These are phyloP conservation scores for Brasenia schreberi DNA, from an alignment of 164 flowering plant species.

Conservation along the genomic window DNA sequence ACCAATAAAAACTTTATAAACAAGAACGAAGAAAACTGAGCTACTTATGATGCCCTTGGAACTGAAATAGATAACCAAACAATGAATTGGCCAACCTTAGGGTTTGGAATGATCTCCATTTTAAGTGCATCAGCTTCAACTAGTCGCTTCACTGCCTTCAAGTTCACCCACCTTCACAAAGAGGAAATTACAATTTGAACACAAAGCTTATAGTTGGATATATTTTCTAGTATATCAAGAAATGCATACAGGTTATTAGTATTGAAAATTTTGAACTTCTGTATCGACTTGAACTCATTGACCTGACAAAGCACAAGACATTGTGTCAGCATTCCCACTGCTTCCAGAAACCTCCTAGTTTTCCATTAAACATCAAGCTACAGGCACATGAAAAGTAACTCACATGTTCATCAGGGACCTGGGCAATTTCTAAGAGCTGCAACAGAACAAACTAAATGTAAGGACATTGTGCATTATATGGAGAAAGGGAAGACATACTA, in stretches of 20 bases:
- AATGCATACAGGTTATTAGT: slow-evolving; percentile 76
- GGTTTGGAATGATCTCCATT: slow-evolving; percentile 98
- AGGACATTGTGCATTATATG: background rate
- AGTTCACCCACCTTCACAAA: slow-evolving; percentile 81
- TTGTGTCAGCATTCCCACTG: background rate
- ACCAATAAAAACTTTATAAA: background rate
- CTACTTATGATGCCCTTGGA: background rate
- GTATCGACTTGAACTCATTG: slow-evolving; percentile 79
- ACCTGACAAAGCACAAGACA: slow-evolving; percentile 29
- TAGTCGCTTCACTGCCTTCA: slow-evolving; percentile 88
- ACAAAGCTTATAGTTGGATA: background rate
- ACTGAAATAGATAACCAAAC: slow-evolving; percentile 1
- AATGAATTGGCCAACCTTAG: slow-evolving; percentile 37
- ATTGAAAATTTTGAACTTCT: slow-evolving; percentile 95
- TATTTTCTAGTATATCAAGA: background rate
- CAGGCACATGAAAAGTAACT: slow-evolving; percentile 12
- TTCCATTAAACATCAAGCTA: background rate
- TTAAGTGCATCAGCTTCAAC: slow-evolving; percentile 87
- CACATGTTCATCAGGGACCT: slow-evolving; percentile 82
- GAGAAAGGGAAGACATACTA: background rate
- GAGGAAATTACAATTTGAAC: slow-evolving; percentile 4
- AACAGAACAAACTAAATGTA: slow-evolving; percentile 3
- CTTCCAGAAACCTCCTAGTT: background rate
- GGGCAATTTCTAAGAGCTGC: slow-evolving; percentile 94
- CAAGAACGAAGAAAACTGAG: background rate